Conservation (phyloP, 2,329 filamentous ascomycete genomes). For the Beauveria sp. region DNA sequence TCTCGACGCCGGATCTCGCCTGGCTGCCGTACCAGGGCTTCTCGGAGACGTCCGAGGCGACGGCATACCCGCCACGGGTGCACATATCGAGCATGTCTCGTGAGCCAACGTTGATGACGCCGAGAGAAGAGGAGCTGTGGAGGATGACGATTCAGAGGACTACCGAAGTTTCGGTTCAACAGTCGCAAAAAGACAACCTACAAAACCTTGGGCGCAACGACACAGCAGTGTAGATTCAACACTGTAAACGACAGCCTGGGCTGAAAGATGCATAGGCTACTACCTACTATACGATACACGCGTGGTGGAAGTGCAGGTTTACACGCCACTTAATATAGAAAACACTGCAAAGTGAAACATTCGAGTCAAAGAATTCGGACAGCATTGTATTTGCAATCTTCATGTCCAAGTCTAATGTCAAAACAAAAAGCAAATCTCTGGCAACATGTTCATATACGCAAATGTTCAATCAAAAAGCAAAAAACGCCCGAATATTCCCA, state of each 20-base stretch:
- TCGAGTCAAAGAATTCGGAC: neutral
- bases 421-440: neutral
- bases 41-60: neutral
- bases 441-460: neutral
- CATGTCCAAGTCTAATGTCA: neutral
- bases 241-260: no score
- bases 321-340: neutral
- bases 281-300: neutral
- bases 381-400: neutral
- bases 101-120: neutral
- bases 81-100: neutral
- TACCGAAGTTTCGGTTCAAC: neutral
- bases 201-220: no score
- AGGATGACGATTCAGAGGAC: neutral
- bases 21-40: slow-evolving; percentile 2
- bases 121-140: neutral
- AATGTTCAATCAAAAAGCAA: neutral
- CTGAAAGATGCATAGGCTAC: no score
- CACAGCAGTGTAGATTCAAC: no score
- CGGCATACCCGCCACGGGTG: neutral
- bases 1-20: neutral
- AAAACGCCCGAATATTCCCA: neutral
- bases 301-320: neutral
- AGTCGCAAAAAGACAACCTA: neutral
- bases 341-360: neutral